phyloP scores from a whole-genome alignment of 2,329 filamentous ascomycete species.

The Neodidymelliopsis sp. region DNA sequence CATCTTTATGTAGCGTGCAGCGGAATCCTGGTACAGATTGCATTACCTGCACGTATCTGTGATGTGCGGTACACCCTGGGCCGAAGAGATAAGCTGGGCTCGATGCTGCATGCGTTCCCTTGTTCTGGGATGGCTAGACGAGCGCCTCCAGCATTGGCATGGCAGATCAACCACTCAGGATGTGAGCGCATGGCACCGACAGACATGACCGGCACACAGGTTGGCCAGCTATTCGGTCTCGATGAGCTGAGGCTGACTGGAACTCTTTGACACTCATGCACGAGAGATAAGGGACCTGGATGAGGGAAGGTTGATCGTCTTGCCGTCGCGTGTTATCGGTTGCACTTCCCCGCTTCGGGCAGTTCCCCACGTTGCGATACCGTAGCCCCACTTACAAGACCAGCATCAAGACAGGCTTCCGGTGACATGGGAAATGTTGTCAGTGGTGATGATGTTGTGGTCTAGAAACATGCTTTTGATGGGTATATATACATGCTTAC shows the following conservation, averaged over 20 bases:
- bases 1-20: slow-evolving; percentile 13
- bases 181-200: slow-evolving; percentile 3
- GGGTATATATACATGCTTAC: slow-evolving; percentile 13
- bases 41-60: slow-evolving; percentile 15
- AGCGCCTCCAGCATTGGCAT: slow-evolving; percentile 1
- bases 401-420: neutral
- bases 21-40: slow-evolving; percentile 3
- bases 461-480: neutral
- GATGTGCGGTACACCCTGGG: too few relatives aligned
- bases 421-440: neutral
- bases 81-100: slow-evolving; percentile 21
- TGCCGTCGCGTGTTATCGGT: slow-evolving; percentile 6
- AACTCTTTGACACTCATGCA: neutral
- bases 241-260: neutral
- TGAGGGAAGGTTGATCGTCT: neutral
- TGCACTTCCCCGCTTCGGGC: slow-evolving; percentile 14
- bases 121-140: neutral
- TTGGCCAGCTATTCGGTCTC: neutral
- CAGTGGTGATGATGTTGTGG: neutral
- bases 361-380: slow-evolving; percentile 10
- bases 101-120: slow-evolving; percentile 1
- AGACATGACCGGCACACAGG: slow-evolving; percentile 5
- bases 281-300: slow-evolving; percentile 13
- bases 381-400: neutral
- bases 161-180: slow-evolving; percentile 7